These are phyloP conservation scores for Pseudopyrenochaeta lycopersici DNA, from an alignment of 2,329 filamentous ascomycete genomes.

Conservation along the genomic window DNA sequence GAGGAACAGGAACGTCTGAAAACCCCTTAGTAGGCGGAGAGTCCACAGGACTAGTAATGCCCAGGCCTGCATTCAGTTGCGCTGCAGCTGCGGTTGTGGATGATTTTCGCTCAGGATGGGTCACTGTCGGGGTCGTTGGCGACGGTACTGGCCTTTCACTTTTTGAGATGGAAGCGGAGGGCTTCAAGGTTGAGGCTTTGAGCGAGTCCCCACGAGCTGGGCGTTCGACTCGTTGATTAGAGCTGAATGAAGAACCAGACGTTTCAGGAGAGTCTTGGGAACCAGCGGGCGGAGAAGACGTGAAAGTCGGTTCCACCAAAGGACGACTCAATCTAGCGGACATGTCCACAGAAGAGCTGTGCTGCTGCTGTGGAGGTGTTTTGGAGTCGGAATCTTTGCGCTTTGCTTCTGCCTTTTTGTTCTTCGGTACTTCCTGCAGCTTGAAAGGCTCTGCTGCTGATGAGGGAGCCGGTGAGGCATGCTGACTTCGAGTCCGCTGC, in stretches of 20 bases:
- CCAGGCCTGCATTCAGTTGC: slow-evolving; percentile 52
- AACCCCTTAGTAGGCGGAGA: slow-evolving; percentile 52
- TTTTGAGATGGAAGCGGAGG: slow-evolving; percentile 57
- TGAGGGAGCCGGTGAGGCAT: slow-evolving; percentile 45
- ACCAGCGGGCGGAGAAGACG: slow-evolving; percentile 50
- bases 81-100: slow-evolving; percentile 42
- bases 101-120: slow-evolving; percentile 50
- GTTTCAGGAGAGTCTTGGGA: slow-evolving; percentile 46
- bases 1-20: slow-evolving; percentile 54
- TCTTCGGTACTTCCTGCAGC: slow-evolving; percentile 81
- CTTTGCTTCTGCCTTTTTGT: slow-evolving; percentile 60
- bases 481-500: slow-evolving; percentile 60
- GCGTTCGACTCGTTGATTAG: slow-evolving; percentile 52
- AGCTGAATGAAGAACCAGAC: slow-evolving; percentile 49
- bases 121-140: slow-evolving; percentile 53
- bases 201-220: slow-evolving; percentile 70
- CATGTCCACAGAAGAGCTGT: slow-evolving; percentile 53
- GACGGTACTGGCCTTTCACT: slow-evolving; percentile 66
- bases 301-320: slow-evolving; percentile 43
- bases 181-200: slow-evolving; percentile 51
- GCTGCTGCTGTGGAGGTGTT: slow-evolving; percentile 42
- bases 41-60: slow-evolving; percentile 54
- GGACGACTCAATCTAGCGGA: slow-evolving; percentile 44
- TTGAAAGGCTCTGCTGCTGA: slow-evolving; percentile 65
- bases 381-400: slow-evolving; percentile 57